A percentile compares a stretch with the other conserved stretches of the same genome.
Evolutionary conservation across 805 yeast species (phyloP).

Genomic region (Dipodascopsis tothii): DNA sequence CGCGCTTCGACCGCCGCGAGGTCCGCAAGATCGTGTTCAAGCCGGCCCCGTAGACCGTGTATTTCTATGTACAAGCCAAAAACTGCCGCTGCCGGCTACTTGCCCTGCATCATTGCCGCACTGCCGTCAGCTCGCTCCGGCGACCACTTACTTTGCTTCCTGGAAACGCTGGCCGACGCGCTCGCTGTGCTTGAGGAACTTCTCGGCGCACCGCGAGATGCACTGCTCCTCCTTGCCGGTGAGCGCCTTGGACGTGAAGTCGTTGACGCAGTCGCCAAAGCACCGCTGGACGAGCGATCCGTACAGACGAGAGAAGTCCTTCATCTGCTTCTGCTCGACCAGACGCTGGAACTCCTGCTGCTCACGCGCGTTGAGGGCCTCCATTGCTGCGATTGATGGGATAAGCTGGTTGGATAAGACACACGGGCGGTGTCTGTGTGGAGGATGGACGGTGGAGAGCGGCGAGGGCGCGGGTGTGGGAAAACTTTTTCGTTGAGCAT

Average conservation of each 20-base stretch:
- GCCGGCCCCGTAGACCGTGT: background rate
- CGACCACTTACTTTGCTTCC: conserved; percentile 66
- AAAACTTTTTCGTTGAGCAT: no score
- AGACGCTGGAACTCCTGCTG: conserved; percentile 93
- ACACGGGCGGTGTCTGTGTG: no score
- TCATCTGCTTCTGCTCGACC: conserved; percentile 96
- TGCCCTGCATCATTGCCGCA: background rate
- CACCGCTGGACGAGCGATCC: conserved; percentile 94
- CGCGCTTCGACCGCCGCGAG: conserved; percentile 45
- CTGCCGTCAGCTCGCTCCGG: background rate
- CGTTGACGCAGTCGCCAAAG: conserved; percentile 95
- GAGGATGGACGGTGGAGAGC: no score
- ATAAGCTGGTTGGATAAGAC: no score
- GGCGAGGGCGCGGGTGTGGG: no score
- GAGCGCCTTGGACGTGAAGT: conserved; percentile 86
- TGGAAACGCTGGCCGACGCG: conserved; percentile 98
- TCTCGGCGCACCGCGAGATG: conserved; percentile 87
- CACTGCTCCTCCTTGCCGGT: conserved; percentile 80
- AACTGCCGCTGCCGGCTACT: background rate
- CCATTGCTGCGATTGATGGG: conserved; percentile 48
- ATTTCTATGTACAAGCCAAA: no score
- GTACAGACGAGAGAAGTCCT: conserved; percentile 91
- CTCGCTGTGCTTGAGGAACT: conserved; percentile 95
- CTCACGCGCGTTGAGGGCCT: conserved; percentile 87
- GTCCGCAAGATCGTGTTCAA: conserved; percentile 49